A percentile compares a stretch with the other conserved stretches of the same genome.
Conservation (phyloP, 371 early-diverging fungal genomes). For the Lichtheimia corymbifera region DNA sequence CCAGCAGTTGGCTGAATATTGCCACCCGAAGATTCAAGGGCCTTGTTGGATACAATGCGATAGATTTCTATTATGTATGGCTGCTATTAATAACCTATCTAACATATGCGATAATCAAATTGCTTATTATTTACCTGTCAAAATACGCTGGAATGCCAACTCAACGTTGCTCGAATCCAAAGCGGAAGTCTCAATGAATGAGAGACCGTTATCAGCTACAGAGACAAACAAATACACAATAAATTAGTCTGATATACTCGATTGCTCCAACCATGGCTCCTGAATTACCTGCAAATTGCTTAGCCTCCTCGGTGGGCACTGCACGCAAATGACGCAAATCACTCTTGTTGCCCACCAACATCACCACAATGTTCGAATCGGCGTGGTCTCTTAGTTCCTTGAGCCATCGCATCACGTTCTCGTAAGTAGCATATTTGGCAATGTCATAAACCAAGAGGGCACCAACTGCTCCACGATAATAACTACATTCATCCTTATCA, state of each 20-base stretch:
- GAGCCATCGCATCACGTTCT: slow-evolving; percentile 97
- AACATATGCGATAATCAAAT: too few species aligned
- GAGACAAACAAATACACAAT: not conserved
- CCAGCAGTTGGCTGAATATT: slow-evolving; percentile 74
- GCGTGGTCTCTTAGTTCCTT: slow-evolving; percentile 98
- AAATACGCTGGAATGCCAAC: slow-evolving; percentile 88
- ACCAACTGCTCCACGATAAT: slow-evolving; percentile 99
- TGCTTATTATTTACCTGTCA: slow-evolving; percentile 67
- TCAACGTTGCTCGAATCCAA: slow-evolving; percentile 94
- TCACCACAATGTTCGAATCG: slow-evolving; percentile 96
- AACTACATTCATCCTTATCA: slow-evolving; percentile 45
- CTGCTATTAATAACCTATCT: too few species aligned
- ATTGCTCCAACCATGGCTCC: not conserved
- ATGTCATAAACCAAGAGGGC: slow-evolving; percentile 99
- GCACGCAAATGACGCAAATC: slow-evolving; percentile 97
- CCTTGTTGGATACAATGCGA: slow-evolving; percentile 91
- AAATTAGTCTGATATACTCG: not conserved
- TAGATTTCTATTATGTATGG: slow-evolving; percentile 79
- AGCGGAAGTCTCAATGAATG: slow-evolving; percentile 95
- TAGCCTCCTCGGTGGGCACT: slow-evolving; percentile 96
- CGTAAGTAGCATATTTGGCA: slow-evolving; percentile 93
- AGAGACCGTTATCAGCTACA: slow-evolving; percentile 83
- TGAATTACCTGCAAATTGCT: slow-evolving; percentile 85
- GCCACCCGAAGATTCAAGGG: slow-evolving; percentile 74
- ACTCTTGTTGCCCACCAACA: slow-evolving; percentile 99